Conservation (phyloP, 495 filamentous ascomycete genomes). For the Hapsidospora chrysogenum region DNA sequence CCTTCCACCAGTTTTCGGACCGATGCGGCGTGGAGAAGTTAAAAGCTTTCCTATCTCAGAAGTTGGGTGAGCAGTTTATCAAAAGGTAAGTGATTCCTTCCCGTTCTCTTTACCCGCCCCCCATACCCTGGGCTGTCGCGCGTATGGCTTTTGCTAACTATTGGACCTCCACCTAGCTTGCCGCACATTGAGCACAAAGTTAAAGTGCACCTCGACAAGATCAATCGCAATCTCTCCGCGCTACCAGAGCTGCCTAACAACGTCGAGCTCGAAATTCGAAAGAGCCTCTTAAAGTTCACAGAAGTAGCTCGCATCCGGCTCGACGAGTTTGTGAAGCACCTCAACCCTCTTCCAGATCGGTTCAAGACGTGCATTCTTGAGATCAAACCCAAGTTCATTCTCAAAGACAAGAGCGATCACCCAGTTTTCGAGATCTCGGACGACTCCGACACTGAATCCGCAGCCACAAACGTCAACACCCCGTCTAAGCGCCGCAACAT, state of each 20-base stretch:
- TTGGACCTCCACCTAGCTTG: conserved; percentile 19
- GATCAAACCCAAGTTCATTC: conserved; percentile 25
- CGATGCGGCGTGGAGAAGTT: conserved; percentile 43
- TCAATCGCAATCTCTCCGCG: conserved; percentile 27
- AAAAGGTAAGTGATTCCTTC: conserved; percentile 18
- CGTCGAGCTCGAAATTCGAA: conserved; percentile 29
- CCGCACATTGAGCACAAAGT: conserved; percentile 44
- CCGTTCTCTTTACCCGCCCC: background rate
- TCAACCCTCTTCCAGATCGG: conserved; percentile 13
- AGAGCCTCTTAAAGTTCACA: conserved; percentile 21
- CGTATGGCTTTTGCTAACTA: background rate
- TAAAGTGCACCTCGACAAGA: conserved; percentile 22
- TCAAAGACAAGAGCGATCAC: conserved; percentile 11
- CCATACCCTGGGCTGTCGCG: background rate
- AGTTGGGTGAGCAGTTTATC: conserved; percentile 39
- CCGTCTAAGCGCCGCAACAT: background rate
- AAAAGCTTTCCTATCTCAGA: conserved; percentile 32
- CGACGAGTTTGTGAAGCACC: conserved; percentile 14
- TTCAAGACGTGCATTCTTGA: conserved; percentile 19
- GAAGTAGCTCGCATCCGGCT: conserved; percentile 17
- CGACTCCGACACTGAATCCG: conserved; percentile 3
- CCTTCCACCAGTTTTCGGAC: conserved; percentile 26
- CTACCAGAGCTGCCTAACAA: conserved; percentile 40
- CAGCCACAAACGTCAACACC: conserved; percentile 3
- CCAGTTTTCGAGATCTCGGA: conserved; percentile 15